phyloP scores from a whole-genome alignment of 2,329 filamentous ascomycete species.

The Epichloe amarillans region DNA sequence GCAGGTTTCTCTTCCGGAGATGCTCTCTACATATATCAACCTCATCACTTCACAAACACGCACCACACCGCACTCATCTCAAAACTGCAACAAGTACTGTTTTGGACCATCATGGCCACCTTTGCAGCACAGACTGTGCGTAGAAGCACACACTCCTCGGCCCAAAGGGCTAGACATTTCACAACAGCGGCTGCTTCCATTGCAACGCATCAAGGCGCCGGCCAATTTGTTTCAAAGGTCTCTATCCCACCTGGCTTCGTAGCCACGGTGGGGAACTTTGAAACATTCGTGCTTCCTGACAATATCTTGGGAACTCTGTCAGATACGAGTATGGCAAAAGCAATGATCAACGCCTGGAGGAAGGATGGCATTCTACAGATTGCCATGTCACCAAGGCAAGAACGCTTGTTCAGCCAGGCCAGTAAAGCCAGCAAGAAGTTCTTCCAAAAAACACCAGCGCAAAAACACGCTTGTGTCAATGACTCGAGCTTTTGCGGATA shows the following conservation, averaged over 20 bases:
- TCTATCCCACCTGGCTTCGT: conserved; percentile 16
- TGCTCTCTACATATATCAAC: not conserved
- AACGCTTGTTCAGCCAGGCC: conserved; percentile 22
- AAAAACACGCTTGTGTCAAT: conserved; percentile 31
- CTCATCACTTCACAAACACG: not conserved
- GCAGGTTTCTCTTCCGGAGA: not conserved
- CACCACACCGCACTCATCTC: not conserved
- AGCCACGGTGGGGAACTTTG: conserved; percentile 16
- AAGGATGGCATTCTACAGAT: conserved; percentile 34
- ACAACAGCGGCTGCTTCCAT: not conserved
- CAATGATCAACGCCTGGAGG: conserved; percentile 29
- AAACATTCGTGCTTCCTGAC: conserved; percentile 29
- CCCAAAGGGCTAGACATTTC: not conserved
- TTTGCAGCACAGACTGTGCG: not conserved
- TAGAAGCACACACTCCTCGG: not conserved
- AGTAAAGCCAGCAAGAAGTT: conserved; percentile 24
- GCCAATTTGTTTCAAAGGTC: not conserved
- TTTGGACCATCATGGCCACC: conserved; percentile 1
- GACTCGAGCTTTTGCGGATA: conserved; percentile 33
- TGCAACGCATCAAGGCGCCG: not conserved
- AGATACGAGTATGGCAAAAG: conserved; percentile 24
- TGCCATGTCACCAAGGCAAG: conserved; percentile 23
- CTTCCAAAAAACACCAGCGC: conserved; percentile 20
- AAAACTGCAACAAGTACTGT: not conserved
- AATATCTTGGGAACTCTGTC: conserved; percentile 19